These are phyloP conservation scores for Amanita exitialis DNA, from an alignment of 768 basidiomycete genomes.

Conservation along the genomic window DNA sequence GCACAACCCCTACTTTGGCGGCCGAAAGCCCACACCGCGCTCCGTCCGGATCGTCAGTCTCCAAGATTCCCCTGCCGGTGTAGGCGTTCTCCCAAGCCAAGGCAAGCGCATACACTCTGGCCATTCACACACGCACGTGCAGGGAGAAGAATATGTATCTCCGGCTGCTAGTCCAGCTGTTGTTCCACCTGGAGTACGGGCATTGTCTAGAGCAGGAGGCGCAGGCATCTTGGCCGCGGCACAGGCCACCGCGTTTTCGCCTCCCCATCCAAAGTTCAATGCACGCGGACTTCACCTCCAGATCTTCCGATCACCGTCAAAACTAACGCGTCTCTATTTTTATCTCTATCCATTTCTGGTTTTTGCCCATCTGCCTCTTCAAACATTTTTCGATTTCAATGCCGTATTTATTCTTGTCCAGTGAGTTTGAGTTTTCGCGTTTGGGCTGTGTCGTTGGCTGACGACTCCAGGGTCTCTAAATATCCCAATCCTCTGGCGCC, in stretches of 20 bases:
- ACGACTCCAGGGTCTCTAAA: slow-evolving; percentile 50
- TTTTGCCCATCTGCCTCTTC: slow-evolving; percentile 63
- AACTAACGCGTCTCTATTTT: slow-evolving; percentile 47
- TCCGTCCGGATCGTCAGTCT: slow-evolving; percentile 76
- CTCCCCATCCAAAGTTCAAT: slow-evolving; percentile 53
- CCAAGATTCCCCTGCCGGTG: slow-evolving; percentile 34
- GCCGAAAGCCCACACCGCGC: slow-evolving; percentile 72
- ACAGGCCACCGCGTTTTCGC: slow-evolving; percentile 4
- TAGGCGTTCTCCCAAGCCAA: slow-evolving; percentile 25
- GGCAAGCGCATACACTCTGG: slow-evolving; percentile 30
- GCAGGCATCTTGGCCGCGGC: slow-evolving; percentile 17
- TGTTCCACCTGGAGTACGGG: slow-evolving; percentile 28
- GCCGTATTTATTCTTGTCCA: slow-evolving; percentile 74
- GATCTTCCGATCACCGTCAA: slow-evolving; percentile 52
- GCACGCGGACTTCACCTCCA: slow-evolving; percentile 59
- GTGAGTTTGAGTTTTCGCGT: slow-evolving; percentile 38
- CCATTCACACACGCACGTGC: slow-evolving; percentile 13
- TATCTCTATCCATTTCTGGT: slow-evolving; percentile 61
- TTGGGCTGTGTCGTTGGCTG: slow-evolving; percentile 2
- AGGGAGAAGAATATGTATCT: slow-evolving; percentile 37
- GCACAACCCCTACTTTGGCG: slow-evolving; percentile 31
- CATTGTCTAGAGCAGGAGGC: slow-evolving; percentile 26
- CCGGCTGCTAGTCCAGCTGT: slow-evolving; percentile 36
- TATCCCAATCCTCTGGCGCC: slow-evolving; percentile 61
- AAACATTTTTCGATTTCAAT: slow-evolving; percentile 87